Percentiles rank a stretch among this genome's conserved stretches.
These are phyloP conservation scores for Acer campestre DNA, from an alignment of 345 rosid species.

Conservation along the genomic window DNA sequence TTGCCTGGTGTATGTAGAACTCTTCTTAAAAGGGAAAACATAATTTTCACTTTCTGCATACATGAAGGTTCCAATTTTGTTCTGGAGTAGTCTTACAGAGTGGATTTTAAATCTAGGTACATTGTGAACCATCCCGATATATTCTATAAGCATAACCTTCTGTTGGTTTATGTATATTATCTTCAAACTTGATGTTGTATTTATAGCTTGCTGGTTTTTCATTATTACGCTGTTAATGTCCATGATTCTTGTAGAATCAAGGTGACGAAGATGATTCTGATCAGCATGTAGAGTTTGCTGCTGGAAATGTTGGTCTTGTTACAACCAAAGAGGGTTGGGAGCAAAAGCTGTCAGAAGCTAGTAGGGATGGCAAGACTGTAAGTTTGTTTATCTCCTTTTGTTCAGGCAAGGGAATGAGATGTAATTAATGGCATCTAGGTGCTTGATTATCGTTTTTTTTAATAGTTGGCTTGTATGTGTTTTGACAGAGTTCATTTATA, in stretches of 20 bases:
- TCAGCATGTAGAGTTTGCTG: slow-evolving; percentile 49
- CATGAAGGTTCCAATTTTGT: not conserved
- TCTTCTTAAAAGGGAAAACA: not conserved
- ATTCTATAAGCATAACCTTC: not conserved
- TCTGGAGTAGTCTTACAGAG: not conserved
- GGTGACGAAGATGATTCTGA: slow-evolving; percentile 37
- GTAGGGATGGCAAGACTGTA: slow-evolving; percentile 65
- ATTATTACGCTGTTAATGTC: not conserved
- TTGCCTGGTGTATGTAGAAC: not conserved
- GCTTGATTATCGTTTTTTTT: not conserved
- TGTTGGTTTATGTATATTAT: not conserved
- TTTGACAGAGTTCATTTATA: not conserved
- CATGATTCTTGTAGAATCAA: slow-evolving; percentile 33
- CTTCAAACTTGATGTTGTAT: not conserved
- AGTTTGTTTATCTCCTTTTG: slow-evolving; percentile 15
- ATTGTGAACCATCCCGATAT: not conserved
- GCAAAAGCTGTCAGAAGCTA: slow-evolving; percentile 70
- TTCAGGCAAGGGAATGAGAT: not conserved
- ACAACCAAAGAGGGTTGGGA: slow-evolving; percentile 75
- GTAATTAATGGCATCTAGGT: not conserved
- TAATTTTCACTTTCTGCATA: not conserved
- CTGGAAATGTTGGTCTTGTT: slow-evolving; percentile 62
- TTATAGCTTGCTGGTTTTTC: not conserved
- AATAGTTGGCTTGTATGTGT: slow-evolving; percentile 2
- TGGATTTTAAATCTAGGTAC: not conserved